Evolutionary conservation across 2,329 filamentous ascomycete species (phyloP), one percentile per base, ranked within the genome.

Genomic region (Fusarium subtropicale): DNA sequence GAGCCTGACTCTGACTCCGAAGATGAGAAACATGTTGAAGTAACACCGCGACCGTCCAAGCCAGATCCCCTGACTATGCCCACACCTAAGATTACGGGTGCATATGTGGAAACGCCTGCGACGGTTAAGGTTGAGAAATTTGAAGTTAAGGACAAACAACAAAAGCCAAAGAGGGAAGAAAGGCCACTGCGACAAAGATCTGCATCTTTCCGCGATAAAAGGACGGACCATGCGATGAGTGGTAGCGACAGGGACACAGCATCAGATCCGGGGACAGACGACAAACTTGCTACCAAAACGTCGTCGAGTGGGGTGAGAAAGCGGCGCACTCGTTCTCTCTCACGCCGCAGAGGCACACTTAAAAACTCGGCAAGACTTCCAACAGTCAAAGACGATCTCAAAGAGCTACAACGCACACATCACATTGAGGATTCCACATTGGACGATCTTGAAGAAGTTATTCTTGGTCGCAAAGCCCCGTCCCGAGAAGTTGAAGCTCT

Each of bases 341-440:
- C 85, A 10, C 82, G 83, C 55, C 76, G 78, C 42, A 81, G 81
- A 34, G 79, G 76, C n/a, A 81, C 84, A 13, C 74, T 87, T 36
- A 80, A 81, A 65, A 89, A 89, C 77, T 84, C 86, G 5, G 84
- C 84, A 54, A 84, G 81, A 60, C 85, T 81, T 5, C 83, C 85
- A 3, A 86, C 84, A 3, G 87, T 86, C 55, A 85, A 81, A 56
- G 86, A 88, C 59, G 87, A 89, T 68, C 76, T 89, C 30, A 78
- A 82, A 30, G 82, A 86, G 52, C 84, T 89, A 46, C 81, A 86
- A 65, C 81, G 81, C 18, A 79, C 77, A 45, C 83, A 88, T 70
- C 81, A 87, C 55, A 83, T 88, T 28, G 86, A 89, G 20, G 87
- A 89, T 70, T 87, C 85, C 2, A 88, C 86, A 1, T 75, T 88